These are phyloP conservation scores for Pythium rhizo-oryzae DNA, from an alignment of 352 stramenopile species.

Conservation along the genomic window DNA sequence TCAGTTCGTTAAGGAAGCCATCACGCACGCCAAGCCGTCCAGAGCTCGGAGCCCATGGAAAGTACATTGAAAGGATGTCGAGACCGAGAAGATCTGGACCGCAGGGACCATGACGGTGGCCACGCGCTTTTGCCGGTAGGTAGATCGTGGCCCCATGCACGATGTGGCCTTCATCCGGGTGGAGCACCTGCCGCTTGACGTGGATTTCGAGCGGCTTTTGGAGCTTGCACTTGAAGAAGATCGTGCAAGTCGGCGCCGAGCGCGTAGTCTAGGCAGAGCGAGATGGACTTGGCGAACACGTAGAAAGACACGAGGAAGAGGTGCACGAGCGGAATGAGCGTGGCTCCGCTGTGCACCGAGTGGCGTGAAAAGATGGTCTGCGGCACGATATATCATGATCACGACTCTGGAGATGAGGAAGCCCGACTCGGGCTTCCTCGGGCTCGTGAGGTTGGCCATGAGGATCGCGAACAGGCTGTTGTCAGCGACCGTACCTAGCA, in stretches of 20 bases:
- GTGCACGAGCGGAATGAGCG: slow-evolving; percentile 90
- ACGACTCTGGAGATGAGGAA: slow-evolving; percentile 95
- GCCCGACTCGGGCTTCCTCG: slow-evolving; percentile 85
- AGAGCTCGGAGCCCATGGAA: too few relatives aligned
- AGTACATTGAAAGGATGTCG: too few relatives aligned
- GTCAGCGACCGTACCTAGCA: slow-evolving; percentile 97
- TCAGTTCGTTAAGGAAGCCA: slow-evolving; percentile 30
- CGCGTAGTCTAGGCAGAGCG: slow-evolving; percentile 86
- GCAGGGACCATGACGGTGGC: slow-evolving; percentile 93
- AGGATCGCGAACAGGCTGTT: slow-evolving; percentile 98
- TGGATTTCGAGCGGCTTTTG: slow-evolving; percentile 97
- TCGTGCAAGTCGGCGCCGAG: slow-evolving; percentile 95
- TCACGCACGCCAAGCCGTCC: not conserved
- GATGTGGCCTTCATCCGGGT: slow-evolving; percentile 95
- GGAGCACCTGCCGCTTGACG: slow-evolving; percentile 89
- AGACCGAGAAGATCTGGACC: slow-evolving; percentile 75
- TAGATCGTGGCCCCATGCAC: slow-evolving; percentile 89
- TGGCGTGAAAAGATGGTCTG: slow-evolving; percentile 94
- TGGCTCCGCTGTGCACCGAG: slow-evolving; percentile 76
- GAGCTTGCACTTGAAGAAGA: slow-evolving; percentile 94
- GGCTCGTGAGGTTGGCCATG: slow-evolving; percentile 90
- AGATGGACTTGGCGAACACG: slow-evolving; percentile 90
- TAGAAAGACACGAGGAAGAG: slow-evolving; percentile 94
- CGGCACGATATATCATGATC: slow-evolving; percentile 96
- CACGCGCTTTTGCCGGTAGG: slow-evolving; percentile 80